Conservation (phyloP, 495 filamentous ascomycete genomes). For the Aspergillus biplanus region DNA sequence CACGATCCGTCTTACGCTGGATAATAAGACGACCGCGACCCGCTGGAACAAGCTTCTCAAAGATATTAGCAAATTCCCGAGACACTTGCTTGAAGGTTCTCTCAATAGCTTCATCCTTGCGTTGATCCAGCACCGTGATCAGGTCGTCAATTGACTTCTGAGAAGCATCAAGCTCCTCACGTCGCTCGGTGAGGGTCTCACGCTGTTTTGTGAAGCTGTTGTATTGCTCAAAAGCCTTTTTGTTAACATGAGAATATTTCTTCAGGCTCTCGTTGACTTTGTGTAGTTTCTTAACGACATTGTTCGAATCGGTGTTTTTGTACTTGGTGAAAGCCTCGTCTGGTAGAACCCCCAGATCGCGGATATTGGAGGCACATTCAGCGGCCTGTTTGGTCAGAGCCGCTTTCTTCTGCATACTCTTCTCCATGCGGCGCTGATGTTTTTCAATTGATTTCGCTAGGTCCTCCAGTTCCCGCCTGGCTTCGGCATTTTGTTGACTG, state of each 20-base stretch:
- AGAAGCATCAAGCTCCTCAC: conserved; percentile 80
- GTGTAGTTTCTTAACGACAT: conserved; percentile 81
- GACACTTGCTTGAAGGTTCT: conserved; percentile 98
- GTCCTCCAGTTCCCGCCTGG: conserved; percentile 70
- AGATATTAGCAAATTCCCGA: conserved; percentile 86
- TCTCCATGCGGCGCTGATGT: conserved; percentile 89
- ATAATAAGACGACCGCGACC: conserved; percentile 91
- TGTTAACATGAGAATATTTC: conserved; percentile 97
- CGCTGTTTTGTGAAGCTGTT: conserved; percentile 94
- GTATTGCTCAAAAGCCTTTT: conserved; percentile 99
- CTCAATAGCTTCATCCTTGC: conserved; percentile 92
- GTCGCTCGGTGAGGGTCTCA: conserved; percentile 76
- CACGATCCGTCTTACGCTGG: conserved; percentile 81
- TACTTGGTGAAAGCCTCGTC: conserved; percentile 95
- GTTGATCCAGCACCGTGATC: conserved; percentile 87
- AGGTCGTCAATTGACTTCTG: conserved; percentile 88
- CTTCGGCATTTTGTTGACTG: conserved; percentile 65
- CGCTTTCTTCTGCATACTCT: conserved; percentile 84
- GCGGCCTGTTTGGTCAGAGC: conserved; percentile 72
- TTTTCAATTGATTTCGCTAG: conserved; percentile 81
- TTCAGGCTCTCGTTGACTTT: conserved; percentile 94
- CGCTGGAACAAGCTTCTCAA: conserved; percentile 92
- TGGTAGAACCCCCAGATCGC: conserved; percentile 89
- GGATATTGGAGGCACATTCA: conserved; percentile 84
- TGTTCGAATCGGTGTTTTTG: conserved; percentile 74